Base-by-base conservation (phyloP, 2,329 filamentous ascomycete species). In the Rutstroemia sp. region DNA sequence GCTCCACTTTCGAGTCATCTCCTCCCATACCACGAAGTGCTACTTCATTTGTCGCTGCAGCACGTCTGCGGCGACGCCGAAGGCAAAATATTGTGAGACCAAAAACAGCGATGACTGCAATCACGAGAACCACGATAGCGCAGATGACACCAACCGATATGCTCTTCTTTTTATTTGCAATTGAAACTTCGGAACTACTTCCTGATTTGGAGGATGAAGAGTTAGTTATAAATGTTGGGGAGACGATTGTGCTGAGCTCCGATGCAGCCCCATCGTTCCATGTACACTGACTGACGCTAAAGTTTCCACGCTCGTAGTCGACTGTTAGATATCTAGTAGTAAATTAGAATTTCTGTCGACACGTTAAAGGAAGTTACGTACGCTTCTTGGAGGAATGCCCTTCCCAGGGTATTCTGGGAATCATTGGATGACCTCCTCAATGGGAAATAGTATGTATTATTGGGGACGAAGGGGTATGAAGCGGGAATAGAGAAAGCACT, bases 371-470 rank as follows among this genome's bases (percentile, higher is more conserved):
- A 7, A 14, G n/a, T 4, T n/a, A 57, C 57, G 47, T 60, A 66
- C 55, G 69, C 69, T 62, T 74, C 72, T 62, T 74, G 72, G 3
- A 73, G 60, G 55, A 74, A 73, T 2, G 65, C 63, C 27, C 72
- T 67, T 14, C 72, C 71, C 48, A 74, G 62, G 5, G 69, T 72
- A 60, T 69, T 70, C 50, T 72, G 69, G 27, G 66, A 65, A 12
- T 63, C 61, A 54, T 70, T 69, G 0, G 60, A 60, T 1, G 71
- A 67, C 55, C 57, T 64, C 44, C 68, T 67, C 3, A 73, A 57
- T 12, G 72, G 71, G 55, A 74, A 73, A 30, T 69, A 69, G 76
- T 60, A 79, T 75, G 63, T 81, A 70, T 61, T 80, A 73, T 52
- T 69, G 73, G 58, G 21, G 8, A 57, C 55, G 23, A 61, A 52